These are phyloP conservation scores for Acer negundo DNA, from an alignment of 345 rosid genomes.

Conservation along the genomic window DNA sequence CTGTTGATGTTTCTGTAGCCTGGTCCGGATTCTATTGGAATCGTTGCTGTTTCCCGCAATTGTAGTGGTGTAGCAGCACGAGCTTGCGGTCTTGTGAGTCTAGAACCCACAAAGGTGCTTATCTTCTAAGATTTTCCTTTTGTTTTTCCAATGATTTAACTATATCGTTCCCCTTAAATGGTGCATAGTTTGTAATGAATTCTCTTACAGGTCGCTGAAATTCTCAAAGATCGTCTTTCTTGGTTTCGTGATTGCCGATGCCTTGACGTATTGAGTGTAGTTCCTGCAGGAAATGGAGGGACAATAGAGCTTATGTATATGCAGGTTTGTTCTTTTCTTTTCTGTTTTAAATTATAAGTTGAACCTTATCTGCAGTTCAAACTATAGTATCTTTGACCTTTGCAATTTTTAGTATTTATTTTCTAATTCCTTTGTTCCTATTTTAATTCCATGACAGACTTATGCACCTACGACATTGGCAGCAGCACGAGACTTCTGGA, in stretches of 20 bases:
- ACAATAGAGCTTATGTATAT: conserved; percentile 86
- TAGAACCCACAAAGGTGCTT: conserved; percentile 92
- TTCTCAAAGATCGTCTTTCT: conserved; percentile 94
- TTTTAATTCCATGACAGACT: conserved; percentile 43
- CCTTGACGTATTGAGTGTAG: conserved; percentile 65
- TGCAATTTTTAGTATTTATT: background rate
- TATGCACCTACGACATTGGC: conserved; percentile 93
- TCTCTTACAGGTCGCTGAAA: conserved; percentile 69
- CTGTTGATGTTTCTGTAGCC: conserved; percentile 51
- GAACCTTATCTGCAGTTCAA: background rate
- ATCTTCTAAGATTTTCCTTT: background rate
- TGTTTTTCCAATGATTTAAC: background rate
- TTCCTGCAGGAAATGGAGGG: conserved; percentile 86
- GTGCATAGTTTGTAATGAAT: conserved; percentile 16
- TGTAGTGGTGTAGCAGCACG: conserved; percentile 98
- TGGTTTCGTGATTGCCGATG: conserved; percentile 97
- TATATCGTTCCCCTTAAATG: background rate
- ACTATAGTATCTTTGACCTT: background rate
- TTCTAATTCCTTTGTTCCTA: background rate
- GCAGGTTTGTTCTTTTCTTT: conserved; percentile 53
- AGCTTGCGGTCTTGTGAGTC: conserved; percentile 98
- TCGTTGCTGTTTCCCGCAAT: conserved; percentile 98
- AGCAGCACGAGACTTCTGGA: conserved; percentile 96
- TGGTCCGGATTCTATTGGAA: conserved; percentile 99
- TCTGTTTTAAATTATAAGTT: background rate